Conservation (phyloP, 1,139 yeast genomes). For the Yamadazyma siamensis region DNA sequence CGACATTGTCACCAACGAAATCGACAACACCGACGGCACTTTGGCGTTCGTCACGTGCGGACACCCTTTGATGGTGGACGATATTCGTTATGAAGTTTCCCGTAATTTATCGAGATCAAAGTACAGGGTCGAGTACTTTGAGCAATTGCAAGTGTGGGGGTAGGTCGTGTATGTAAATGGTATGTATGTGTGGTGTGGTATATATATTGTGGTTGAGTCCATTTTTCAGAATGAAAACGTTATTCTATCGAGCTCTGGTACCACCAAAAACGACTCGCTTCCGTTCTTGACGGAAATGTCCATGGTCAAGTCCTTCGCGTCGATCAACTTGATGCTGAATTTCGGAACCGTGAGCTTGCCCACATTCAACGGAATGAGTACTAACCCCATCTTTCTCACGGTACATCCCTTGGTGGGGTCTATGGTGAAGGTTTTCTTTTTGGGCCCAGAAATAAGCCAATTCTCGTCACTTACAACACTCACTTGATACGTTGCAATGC, state of each 20-base stretch:
- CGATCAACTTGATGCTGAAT: conserved; percentile 40
- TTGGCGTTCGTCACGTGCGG: conserved; percentile 37
- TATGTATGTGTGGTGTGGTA: conserved; percentile 1
- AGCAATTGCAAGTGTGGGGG: conserved; percentile 29
- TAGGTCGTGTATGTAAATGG: conserved; percentile 6
- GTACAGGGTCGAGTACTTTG: conserved; percentile 24
- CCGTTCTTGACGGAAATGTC: conserved; percentile 68
- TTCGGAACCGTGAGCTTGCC: conserved; percentile 73
- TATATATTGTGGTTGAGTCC: not conserved
- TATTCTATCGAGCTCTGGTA: conserved; percentile 63
- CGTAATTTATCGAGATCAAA: conserved; percentile 18
- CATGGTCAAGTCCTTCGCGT: conserved; percentile 27
- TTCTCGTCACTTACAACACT: conserved; percentile 38
- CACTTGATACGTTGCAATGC: conserved; percentile 23
- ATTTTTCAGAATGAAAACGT: conserved; percentile 45
- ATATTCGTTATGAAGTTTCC: conserved; percentile 23
- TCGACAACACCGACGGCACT: conserved; percentile 22
- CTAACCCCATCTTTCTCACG: conserved; percentile 30
- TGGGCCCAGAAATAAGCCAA: conserved; percentile 73
- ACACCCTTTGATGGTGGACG: conserved; percentile 35
- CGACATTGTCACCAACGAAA: conserved; percentile 19
- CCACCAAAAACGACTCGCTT: conserved; percentile 65
- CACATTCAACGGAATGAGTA: conserved; percentile 68
- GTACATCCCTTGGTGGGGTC: conserved; percentile 16
- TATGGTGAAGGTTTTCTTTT: conserved; percentile 44